Conservation (phyloP, 2,329 filamentous ascomycete genomes). For the Phialophora tarda region DNA sequence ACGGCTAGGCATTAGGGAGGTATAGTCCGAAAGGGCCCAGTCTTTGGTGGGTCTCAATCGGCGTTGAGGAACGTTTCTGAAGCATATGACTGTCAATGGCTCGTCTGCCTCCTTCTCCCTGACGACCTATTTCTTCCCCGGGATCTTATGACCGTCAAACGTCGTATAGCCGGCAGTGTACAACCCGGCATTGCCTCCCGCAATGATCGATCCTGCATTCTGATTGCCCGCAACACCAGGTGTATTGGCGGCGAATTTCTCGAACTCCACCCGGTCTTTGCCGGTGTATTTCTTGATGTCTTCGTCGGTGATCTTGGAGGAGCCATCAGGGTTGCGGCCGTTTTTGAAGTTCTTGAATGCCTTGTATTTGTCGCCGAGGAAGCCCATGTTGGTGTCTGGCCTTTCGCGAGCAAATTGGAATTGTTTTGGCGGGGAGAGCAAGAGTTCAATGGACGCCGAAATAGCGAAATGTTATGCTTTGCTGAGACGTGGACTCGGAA, state of each 20-base stretch:
- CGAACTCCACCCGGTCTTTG: conserved; percentile 20
- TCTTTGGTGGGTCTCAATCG: not conserved
- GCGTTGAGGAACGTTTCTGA: not conserved
- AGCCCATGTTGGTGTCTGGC: conserved; percentile 15
- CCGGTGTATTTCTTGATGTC: conserved; percentile 31
- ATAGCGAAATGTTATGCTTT: not conserved
- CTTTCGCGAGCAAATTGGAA: not conserved
- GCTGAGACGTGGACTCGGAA: not conserved
- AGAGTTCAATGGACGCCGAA: not conserved
- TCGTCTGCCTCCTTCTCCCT: not conserved
- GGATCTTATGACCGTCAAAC: conserved; percentile 8
- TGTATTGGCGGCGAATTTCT: conserved; percentile 26
- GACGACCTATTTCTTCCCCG: conserved; percentile 2
- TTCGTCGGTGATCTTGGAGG: conserved; percentile 24
- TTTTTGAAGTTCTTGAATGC: conserved; percentile 25
- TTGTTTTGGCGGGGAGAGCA: not conserved
- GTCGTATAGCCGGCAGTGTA: conserved; percentile 8
- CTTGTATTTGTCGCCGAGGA: conserved; percentile 29
- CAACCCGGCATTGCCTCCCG: conserved; percentile 25
- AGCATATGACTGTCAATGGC: not conserved
- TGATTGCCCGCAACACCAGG: conserved; percentile 30
- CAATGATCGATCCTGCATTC: conserved; percentile 23
- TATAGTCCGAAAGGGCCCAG: not conserved
- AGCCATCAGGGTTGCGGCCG: conserved; percentile 23
- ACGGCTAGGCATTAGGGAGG: not conserved